Conservation (phyloP, 208 protist species). For the Leishmania aethiopica region DNA sequence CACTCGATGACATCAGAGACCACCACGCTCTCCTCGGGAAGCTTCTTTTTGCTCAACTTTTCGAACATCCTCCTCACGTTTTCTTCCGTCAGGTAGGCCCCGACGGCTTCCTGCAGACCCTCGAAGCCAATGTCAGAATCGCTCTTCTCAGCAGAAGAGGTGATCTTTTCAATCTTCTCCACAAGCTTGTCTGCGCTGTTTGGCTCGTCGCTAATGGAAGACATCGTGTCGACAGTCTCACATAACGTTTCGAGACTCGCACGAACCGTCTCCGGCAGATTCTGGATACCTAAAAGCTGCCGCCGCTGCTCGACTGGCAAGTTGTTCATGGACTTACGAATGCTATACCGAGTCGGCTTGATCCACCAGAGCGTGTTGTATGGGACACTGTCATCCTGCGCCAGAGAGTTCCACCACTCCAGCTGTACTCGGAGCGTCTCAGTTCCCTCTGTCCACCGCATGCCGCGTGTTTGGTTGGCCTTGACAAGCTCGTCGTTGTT, state of each 20-base stretch:
- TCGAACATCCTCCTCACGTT: conserved; percentile 85
- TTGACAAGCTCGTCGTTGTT: conserved; percentile 82
- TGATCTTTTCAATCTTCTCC: conserved; percentile 80
- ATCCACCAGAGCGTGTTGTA: conserved; percentile 93
- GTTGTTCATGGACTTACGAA: conserved; percentile 84
- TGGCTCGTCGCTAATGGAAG: conserved; percentile 55
- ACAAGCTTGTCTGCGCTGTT: conserved; percentile 74
- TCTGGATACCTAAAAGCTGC: conserved; percentile 88
- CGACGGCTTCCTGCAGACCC: conserved; percentile 64
- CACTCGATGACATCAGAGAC: conserved; percentile 86
- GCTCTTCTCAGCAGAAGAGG: conserved; percentile 73
- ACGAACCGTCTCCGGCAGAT: conserved; percentile 80
- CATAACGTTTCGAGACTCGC: conserved; percentile 85
- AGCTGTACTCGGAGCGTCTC: conserved; percentile 87
- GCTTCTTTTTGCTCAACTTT: conserved; percentile 75
- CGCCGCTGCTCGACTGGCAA: conserved; percentile 82
- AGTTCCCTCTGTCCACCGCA: conserved; percentile 86
- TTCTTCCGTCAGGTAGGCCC: conserved; percentile 76
- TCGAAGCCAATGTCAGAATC: conserved; percentile 78
- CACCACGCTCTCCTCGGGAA: conserved; percentile 73
- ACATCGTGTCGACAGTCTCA: conserved; percentile 75
- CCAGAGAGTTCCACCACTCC: conserved; percentile 85
- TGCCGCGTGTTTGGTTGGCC: conserved; percentile 83
- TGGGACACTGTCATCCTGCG: conserved; percentile 76
- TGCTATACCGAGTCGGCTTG: conserved; percentile 85